Evolutionary conservation across 1,284 basidiomycete genomes (phyloP).

Genomic region (Athelia psychrophila): DNA sequence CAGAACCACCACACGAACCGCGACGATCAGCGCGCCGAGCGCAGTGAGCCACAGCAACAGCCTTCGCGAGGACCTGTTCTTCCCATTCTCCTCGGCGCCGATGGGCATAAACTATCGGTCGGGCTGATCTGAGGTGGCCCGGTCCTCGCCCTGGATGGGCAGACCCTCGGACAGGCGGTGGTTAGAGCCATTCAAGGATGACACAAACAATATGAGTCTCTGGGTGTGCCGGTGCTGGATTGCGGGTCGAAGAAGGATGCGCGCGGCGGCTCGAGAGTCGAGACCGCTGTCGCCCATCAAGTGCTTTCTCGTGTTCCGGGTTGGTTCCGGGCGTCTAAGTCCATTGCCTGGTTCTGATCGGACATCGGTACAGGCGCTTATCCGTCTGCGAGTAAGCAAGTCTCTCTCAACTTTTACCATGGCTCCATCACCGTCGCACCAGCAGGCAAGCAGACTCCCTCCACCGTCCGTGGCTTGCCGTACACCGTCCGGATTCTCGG

Average conservation of each 20-base stretch:
- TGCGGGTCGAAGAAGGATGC: conserved; percentile 26
- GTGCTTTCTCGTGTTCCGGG: no score
- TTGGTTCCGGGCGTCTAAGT: no score
- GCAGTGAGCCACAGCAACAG: conserved; percentile 25
- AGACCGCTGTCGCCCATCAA: conserved; percentile 9
- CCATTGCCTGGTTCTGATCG: no score
- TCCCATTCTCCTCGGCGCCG: no score
- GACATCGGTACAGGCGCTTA: no score
- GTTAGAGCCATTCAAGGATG: conserved; percentile 49
- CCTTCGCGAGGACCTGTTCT: no score
- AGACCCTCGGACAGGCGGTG: no score
- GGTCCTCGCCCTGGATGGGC: no score
- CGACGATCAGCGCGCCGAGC: conserved; percentile 32
- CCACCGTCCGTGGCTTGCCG: conserved; percentile 53
- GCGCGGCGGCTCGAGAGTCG: conserved; percentile 32
- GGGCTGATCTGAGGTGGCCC: no score
- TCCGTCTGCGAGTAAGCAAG: no score
- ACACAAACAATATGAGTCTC: conserved; percentile 41
- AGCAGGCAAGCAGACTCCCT: conserved; percentile 37
- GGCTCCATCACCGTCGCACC: conserved; percentile 48
- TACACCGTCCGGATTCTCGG: conserved; percentile 52
- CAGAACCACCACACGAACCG: conserved; percentile 48
- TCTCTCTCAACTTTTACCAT: no score
- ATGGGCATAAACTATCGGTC: no score
- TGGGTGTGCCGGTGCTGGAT: conserved; percentile 54